Base-by-base conservation (phyloP, 441 rosid genomes). In the Arabidopsis hybrid region DNA sequence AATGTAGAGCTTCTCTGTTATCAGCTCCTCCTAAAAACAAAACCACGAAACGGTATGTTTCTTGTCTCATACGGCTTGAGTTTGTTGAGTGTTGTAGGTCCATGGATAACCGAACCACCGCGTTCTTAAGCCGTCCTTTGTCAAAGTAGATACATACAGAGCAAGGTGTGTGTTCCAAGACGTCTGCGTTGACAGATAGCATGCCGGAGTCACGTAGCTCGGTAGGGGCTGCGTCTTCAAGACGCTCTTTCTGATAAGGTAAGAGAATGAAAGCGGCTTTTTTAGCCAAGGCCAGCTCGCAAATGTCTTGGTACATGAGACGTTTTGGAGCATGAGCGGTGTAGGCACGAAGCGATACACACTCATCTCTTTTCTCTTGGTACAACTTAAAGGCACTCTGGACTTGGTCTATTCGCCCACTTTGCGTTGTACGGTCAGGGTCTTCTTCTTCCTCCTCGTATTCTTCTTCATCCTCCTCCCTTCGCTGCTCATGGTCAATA, bases 21-120 rank as follows among this genome's bases (percentile, higher is more conserved):
- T 90, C 95, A 7, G 88, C 79, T 17, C 97, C 97, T 47, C 95
- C 96, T 6, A 85, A 32, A 58, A 90, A 89, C 38, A 90, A 35
- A 64, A 89, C 52, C 4, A 74, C 82, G 12, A 80, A 77, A 12
- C 69, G 69, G 26, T 78, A 57, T 0, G 47, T 60, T 39, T 76
- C 80, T 34, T 75, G 67, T 9, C 29, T 39, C 61, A 21, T 13
- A 35, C 13, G 65, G 70, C 57, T 53, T 43, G 79, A 6, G 13
- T 1, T 4, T 69, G 0, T 46, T 8, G 65, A 45, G 5, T 55
- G 32, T 36, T 73, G 57, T 8, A 13, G 26, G 31, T 53, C 46
- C n/a, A 45, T n/a, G 2, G 75, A 49, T 3, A 60, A 56, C 4
- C 61, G 69, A 13, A 61, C 18, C 1, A 70, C 4, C 7, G 81